Conservation (phyloP, 176 grass and related monocot genomes). For the Phragmites australis region DNA sequence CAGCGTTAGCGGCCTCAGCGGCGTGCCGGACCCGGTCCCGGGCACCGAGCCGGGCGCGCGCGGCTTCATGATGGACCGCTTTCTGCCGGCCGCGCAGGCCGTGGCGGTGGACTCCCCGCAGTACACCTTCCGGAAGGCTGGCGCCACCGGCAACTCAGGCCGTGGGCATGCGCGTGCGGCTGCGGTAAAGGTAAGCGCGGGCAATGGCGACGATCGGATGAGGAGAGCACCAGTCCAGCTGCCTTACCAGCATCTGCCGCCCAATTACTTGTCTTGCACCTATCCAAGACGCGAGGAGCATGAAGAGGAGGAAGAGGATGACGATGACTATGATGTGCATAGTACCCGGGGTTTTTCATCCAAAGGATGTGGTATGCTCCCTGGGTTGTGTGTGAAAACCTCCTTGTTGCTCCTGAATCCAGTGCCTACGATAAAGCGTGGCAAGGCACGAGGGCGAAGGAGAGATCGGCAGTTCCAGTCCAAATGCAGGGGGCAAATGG, state of each 20-base stretch:
- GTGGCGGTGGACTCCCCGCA: constrained; percentile 76
- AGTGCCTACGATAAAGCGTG: constrained; percentile 60
- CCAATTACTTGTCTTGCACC: constrained; percentile 58
- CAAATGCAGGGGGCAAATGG: constrained; percentile 34
- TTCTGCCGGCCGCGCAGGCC: constrained; percentile 81
- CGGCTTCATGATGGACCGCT: constrained; percentile 87
- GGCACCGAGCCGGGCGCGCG: constrained; percentile 43
- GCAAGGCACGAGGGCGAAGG: background rate
- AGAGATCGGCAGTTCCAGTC: constrained; percentile 1
- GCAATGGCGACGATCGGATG: constrained; percentile 33
- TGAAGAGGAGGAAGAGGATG: constrained; percentile 53
- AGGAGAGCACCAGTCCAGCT: constrained; percentile 66
- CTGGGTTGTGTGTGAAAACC: constrained; percentile 68
- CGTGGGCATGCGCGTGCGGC: constrained; percentile 28
- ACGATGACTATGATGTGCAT: constrained; percentile 54
- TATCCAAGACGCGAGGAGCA: constrained; percentile 40
- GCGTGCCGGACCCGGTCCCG: constrained; percentile 16
- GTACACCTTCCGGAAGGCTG: constrained; percentile 77
- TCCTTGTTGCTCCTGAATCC: constrained; percentile 85
- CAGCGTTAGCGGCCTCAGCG: constrained; percentile 91
- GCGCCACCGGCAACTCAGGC: constrained; percentile 24
- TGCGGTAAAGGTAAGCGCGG: background rate
- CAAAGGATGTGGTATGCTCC: constrained; percentile 87
- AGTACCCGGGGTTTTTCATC: constrained; percentile 56
- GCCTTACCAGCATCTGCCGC: constrained; percentile 62